Base-by-base conservation (phyloP, 164 flowering plant species). In the Akebia trifoliata region DNA sequence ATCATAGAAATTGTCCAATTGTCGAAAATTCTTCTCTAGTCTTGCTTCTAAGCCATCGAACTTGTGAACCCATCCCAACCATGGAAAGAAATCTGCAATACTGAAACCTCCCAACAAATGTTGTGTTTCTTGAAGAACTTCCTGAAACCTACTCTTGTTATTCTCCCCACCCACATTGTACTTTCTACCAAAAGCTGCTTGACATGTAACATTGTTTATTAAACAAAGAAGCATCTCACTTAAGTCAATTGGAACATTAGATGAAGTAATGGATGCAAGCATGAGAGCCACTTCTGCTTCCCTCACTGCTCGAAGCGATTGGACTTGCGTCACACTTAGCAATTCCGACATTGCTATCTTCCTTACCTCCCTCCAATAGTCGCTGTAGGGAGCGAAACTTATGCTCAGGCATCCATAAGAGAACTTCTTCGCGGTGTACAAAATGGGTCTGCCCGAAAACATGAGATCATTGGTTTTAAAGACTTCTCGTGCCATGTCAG, bases 121-220 rank as follows among this genome's bases (percentile, higher is more conserved):
- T 20, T 65, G 58, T 18, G 81, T 66, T 49, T 82, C 84, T 4
- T 67, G 63, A 66, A 82, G 18, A 6, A 84, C 63, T 40, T 59
- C 72, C 4, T 51, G 68, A 61, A 84, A 39, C 43, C 61, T 45
- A 21, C n/a, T 26, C 55, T 49, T 52, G 22, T 28, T 22, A 24
- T 37, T 63, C 5, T 28, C 20, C 4, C 9, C 9, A 43, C 25
- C 60, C 18, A 43, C 38, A 6, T 30, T 50, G 10, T 69, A 82
- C 67, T 80, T 56, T 67, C 57, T 73, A 58, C 92, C 86, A 12
- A 82, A 81, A 3, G 86, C 91, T 14, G 77, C 84, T 6, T 80
- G 38, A 40, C 92, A 85, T 9, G 83, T 28, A 0, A 85, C 40
- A 26, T 81, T 72, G 48, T 76, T 83, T 4, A 86, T 76, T 38